These are phyloP conservation scores for Candida dendrica DNA, from an alignment of 805 yeast genomes.

Conservation along the genomic window DNA sequence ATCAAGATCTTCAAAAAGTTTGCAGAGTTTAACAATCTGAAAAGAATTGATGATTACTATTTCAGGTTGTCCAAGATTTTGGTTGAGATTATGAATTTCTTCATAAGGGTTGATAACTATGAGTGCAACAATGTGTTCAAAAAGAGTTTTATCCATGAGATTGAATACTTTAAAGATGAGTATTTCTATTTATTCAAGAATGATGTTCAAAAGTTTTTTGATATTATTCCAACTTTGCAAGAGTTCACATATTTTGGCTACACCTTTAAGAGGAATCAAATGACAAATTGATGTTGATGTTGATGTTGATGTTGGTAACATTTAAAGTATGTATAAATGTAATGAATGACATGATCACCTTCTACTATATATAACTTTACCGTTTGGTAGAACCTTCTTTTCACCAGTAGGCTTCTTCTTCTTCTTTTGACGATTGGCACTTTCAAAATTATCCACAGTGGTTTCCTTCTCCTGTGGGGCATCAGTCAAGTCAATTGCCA, in stretches of 20 bases:
- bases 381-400: constrained; percentile 50
- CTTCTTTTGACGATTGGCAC: constrained; percentile 14
- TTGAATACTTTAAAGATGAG: constrained; percentile 3
- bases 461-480: constrained; percentile 4
- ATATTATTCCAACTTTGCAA: not conserved
- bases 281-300: not conserved
- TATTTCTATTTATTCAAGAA: not conserved
- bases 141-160: not conserved
- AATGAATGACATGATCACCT: constrained; percentile 6
- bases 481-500: constrained; percentile 3
- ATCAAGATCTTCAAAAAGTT: constrained; percentile 7
- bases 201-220: constrained; percentile 2
- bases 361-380: constrained; percentile 40
- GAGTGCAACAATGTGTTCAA: constrained; percentile 2
- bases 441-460: constrained; percentile 4
- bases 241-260: constrained; percentile 2
- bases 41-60: constrained; percentile 12
- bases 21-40: constrained; percentile 4
- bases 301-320: not conserved
- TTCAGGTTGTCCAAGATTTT: constrained; percentile 9
- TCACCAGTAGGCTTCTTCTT: constrained; percentile 33
- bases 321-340: too few species aligned
- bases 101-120: constrained; percentile 14
- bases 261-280: not conserved
- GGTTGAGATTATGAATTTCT: constrained; percentile 11